Base-by-base conservation (phyloP, 225 moss, liverwort and hornwort species). In the Polytrichum commune region DNA sequence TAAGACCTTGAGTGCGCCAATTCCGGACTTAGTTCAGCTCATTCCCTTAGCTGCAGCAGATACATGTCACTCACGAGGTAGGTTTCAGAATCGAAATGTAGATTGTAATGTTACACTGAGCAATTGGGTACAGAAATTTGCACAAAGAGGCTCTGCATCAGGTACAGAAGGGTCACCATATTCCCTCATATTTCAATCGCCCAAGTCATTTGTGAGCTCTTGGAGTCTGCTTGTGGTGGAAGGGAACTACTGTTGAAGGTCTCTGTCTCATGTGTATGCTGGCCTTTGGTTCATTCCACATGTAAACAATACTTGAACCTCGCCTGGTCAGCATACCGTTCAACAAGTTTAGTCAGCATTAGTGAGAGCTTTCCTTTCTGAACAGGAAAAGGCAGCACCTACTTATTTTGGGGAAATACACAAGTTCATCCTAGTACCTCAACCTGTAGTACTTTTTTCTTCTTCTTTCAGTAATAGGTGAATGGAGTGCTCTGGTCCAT, bases 1-100 rank as follows among this genome's bases (percentile, higher is more conserved):
- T 98, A 76, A 89, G 72, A 71, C n/a, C 20, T 66, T 3, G 5
- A 25, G 7, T 33, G 5, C 7, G 0, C 19, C 9, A 29, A 53
- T 38, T 58, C 63, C 57, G 55, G 54, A 74, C 62, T 25, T 57
- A 69, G 7, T 79, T 79, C 32, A 22, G 69, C 32, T 55, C 35
- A 55, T 4, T 71, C 29, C 69, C 69, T 58, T 56, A 13, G 20
- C 69, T 29, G 23, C 4, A 16, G 46, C 46, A 22, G 27, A 27
- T 18, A 46, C 54, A 27, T 26, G 18, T 53, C 54, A 68, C 29
- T 58, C 13, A 22, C 58, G 7, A 27, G 4, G 28, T 19, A 68
- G 68, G 54, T 16, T 26, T 54, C 26, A 68, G 19, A 54, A 18
- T 68, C 46, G 25, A 33, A 33, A 26, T 68, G 54, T 26, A 23